Conservation (phyloP, 2,329 filamentous ascomycete species). For the Aspergillus intermedius region DNA sequence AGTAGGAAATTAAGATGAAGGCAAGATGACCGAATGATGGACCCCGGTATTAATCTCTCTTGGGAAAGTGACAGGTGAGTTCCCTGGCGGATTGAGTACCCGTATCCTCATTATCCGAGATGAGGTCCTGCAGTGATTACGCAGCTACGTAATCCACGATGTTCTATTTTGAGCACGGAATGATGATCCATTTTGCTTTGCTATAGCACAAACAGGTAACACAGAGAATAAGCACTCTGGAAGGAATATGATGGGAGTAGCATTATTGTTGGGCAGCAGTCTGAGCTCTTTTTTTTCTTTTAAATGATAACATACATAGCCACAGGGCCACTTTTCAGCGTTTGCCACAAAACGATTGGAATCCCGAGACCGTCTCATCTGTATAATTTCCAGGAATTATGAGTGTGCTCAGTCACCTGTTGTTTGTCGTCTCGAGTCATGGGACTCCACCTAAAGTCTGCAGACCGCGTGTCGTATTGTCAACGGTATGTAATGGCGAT, state of each 20-base stretch:
- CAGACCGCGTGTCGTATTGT: neutral
- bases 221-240: neutral
- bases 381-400: constrained; percentile 4
- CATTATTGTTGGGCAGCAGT: constrained; percentile 10
- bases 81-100: neutral
- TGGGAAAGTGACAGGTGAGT: constrained; percentile 11
- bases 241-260: neutral
- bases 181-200: no score
- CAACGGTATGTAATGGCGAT: neutral
- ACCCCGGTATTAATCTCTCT: constrained; percentile 1
- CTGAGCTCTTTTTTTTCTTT: constrained; percentile 2
- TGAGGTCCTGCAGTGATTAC: no score
- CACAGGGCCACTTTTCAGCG: constrained; percentile 8
- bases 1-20: neutral
- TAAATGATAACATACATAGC: constrained; percentile 4
- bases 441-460: neutral
- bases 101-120: no score
- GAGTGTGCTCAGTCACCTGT: neutral
- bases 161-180: no score
- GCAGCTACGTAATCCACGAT: no score
- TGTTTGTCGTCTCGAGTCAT: neutral
- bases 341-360: constrained; percentile 11
- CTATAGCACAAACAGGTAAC: neutral
- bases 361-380: constrained; percentile 5
- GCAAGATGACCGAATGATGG: neutral